A percentile compares a stretch with the other conserved stretches of the same genome.
These are phyloP conservation scores for Rutstroemia sp. DNA, from an alignment of 2,329 filamentous ascomycete species.

Conservation along the genomic window DNA sequence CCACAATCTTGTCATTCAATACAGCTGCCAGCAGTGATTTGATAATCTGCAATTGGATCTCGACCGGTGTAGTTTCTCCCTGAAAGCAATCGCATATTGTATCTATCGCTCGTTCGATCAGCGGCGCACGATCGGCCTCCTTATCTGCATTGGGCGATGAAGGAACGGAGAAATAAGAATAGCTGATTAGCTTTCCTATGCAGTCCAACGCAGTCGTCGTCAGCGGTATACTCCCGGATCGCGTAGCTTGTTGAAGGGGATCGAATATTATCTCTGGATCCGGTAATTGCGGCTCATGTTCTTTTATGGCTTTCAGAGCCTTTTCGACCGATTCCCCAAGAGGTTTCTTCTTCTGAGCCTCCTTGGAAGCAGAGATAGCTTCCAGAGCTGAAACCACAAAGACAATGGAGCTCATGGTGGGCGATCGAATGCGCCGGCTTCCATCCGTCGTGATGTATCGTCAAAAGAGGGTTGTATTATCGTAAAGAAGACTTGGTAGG, in stretches of 20 bases:
- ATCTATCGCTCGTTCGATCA: conserved; percentile 97
- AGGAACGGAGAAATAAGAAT: conserved; percentile 88
- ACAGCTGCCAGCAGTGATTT: conserved; percentile 94
- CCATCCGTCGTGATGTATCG: conserved; percentile 18
- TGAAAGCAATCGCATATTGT: conserved; percentile 99
- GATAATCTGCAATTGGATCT: conserved; percentile 95
- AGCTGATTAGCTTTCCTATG: conserved; percentile 97
- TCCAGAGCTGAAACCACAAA: conserved; percentile 93
- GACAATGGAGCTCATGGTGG: conserved; percentile 84
- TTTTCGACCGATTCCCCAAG: conserved; percentile 74
- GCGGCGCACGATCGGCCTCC: conserved; percentile 48
- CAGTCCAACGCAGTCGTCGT: conserved; percentile 91
- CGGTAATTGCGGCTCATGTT: conserved; percentile 71
- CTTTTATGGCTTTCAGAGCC: conserved; percentile 79
- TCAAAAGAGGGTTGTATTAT: not conserved
- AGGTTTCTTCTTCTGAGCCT: conserved; percentile 80
- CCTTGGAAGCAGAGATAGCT: conserved; percentile 83
- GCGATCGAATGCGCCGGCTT: conserved; percentile 21
- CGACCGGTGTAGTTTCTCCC: conserved; percentile 83
- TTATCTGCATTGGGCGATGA: conserved; percentile 35
- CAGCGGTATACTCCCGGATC: conserved; percentile 75
- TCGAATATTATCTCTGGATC: conserved; percentile 89
- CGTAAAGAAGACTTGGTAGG: not conserved
- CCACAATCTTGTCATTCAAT: conserved; percentile 96
- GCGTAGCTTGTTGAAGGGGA: conserved; percentile 82